Conservation (phyloP, 2,329 filamentous ascomycete genomes). For the Teratosphaeria pseudoeucalypti region DNA sequence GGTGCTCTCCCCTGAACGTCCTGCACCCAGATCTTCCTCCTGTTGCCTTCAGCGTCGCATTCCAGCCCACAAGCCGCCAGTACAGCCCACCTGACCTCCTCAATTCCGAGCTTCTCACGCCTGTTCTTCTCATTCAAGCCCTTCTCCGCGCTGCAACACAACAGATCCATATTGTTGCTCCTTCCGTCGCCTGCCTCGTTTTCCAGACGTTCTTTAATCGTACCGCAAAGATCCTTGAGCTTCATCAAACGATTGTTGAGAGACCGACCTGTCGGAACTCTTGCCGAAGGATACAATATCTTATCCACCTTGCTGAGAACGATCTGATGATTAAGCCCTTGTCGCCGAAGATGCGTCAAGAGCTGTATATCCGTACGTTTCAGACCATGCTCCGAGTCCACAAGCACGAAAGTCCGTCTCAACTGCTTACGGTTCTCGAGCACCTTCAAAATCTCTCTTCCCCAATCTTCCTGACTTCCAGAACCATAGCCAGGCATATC, state of each 20-base stretch:
- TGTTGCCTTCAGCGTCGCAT: slow-evolving; percentile 17
- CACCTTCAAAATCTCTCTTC: slow-evolving; percentile 58
- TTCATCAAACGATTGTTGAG: slow-evolving; percentile 19
- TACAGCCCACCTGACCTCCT: slow-evolving; percentile 54
- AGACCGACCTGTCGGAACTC: slow-evolving; percentile 13
- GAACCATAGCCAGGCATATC: slow-evolving; percentile 65
- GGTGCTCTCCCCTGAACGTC: slow-evolving; percentile 4
- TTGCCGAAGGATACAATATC: slow-evolving; percentile 31
- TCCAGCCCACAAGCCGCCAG: slow-evolving; percentile 52
- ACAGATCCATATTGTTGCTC: slow-evolving; percentile 46
- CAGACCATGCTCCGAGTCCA: slow-evolving; percentile 54
- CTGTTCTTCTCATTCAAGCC: slow-evolving; percentile 35
- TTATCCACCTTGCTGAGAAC: slow-evolving; percentile 58
- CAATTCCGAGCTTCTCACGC: slow-evolving; percentile 49
- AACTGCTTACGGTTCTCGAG: slow-evolving; percentile 53
- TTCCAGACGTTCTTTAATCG: slow-evolving; percentile 33
- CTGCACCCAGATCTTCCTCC: slow-evolving; percentile 2
- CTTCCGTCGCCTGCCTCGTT: slow-evolving; percentile 26
- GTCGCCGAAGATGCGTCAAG: slow-evolving; percentile 44
- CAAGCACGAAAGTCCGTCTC: slow-evolving; percentile 51
- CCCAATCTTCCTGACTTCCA: slow-evolving; percentile 52
- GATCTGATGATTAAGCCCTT: slow-evolving; percentile 54
- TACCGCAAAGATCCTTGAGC: slow-evolving; percentile 31
- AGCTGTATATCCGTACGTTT: slow-evolving; percentile 51
- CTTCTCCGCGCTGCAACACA: slow-evolving; percentile 48